A percentile compares a stretch with the other conserved stretches of the same genome.
Conservation (phyloP, 257 asterid species). For the Lycium ferocissimum region DNA sequence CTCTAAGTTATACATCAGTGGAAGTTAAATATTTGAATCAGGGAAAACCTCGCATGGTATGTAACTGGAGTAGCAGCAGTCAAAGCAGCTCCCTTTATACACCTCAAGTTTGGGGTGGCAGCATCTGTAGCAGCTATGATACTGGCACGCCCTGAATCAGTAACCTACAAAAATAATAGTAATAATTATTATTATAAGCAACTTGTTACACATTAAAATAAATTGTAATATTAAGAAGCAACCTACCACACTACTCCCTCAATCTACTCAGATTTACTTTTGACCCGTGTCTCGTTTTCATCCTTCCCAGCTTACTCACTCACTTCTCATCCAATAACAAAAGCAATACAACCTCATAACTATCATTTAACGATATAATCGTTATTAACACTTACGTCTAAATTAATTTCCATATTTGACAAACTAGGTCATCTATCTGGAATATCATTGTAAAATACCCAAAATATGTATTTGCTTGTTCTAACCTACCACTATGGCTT, state of each 20-base stretch:
- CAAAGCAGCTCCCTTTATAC: conserved; percentile 89
- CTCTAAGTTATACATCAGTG: not conserved
- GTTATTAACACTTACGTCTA: not conserved
- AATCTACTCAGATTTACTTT: not conserved
- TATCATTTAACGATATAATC: not conserved
- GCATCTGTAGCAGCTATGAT: conserved; percentile 92
- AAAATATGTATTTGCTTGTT: not conserved
- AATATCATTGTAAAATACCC: not conserved
- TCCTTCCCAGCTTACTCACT: not conserved
- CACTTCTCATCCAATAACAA: not conserved
- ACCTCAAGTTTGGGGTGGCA: conserved; percentile 85
- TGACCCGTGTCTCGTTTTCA: not conserved
- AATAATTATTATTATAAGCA: not conserved
- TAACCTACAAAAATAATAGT: conserved; percentile 54
- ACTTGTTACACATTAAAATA: not conserved
- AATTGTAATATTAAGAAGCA: not conserved
- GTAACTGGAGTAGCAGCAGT: conserved; percentile 97
- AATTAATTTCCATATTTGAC: not conserved
- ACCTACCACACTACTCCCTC: not conserved
- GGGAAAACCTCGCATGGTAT: conserved; percentile 64
- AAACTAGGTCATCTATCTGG: not conserved
- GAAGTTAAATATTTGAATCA: not conserved
- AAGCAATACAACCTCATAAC: not conserved
- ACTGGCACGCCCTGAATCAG: conserved; percentile 91
- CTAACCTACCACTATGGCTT: not conserved